These are phyloP conservation scores for Cladosporium sp. DNA, from an alignment of 2,329 filamentous ascomycete species.

Conservation along the genomic window DNA sequence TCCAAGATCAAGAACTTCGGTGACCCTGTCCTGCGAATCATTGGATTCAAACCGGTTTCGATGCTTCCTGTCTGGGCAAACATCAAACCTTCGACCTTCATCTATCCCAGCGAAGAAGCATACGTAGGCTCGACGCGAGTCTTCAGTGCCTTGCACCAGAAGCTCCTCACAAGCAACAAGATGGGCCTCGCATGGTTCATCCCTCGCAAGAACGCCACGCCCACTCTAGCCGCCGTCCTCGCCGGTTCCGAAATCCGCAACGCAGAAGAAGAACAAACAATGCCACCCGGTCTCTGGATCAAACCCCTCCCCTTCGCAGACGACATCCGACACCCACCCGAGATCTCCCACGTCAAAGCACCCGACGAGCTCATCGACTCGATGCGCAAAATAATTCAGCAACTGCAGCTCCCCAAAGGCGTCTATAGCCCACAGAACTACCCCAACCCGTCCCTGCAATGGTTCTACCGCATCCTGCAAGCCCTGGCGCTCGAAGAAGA, in stretches of 20 bases:
- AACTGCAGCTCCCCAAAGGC: constrained; percentile 82
- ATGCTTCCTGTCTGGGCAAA: constrained; percentile 79
- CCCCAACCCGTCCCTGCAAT: constrained; percentile 81
- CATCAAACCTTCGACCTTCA: constrained; percentile 80
- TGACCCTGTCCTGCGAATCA: constrained; percentile 75
- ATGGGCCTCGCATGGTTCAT: constrained; percentile 89
- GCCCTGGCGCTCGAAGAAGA: constrained; percentile 89
- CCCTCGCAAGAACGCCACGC: constrained; percentile 72
- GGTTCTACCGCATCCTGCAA: constrained; percentile 95
- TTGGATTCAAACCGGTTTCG: constrained; percentile 85
- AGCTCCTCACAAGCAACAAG: constrained; percentile 73
- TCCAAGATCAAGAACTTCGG: constrained; percentile 75
- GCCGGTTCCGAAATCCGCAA: constrained; percentile 66
- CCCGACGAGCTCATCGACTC: constrained; percentile 71
- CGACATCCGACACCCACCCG: constrained; percentile 73
- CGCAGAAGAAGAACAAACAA: constrained; percentile 62
- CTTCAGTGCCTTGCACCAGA: constrained; percentile 86
- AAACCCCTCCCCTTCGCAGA: constrained; percentile 85
- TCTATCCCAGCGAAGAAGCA: constrained; percentile 88
- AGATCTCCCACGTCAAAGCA: constrained; percentile 52
- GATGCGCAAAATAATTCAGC: constrained; percentile 79
- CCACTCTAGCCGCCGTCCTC: constrained; percentile 74
- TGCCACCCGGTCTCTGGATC: constrained; percentile 85
- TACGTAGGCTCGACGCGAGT: constrained; percentile 89
- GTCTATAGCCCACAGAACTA: constrained; percentile 82